phyloP scores from a whole-genome alignment of 2,329 filamentous ascomycete species.

The Exophiala mesophila region DNA sequence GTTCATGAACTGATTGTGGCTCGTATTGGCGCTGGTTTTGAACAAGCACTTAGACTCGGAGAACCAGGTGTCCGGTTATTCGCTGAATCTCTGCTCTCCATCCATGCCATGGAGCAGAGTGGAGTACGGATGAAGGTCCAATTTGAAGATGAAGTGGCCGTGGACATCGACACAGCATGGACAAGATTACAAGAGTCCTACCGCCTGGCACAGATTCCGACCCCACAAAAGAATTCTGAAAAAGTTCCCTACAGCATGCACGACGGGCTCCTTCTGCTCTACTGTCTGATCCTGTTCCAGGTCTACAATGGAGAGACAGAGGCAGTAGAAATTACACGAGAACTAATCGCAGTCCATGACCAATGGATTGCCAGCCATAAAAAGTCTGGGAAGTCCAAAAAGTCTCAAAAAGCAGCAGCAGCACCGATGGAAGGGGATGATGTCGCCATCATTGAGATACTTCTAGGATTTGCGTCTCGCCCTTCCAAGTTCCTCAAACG shows the following conservation, averaged over 20 bases:
- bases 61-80: slow-evolving; percentile 5
- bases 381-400: background rate
- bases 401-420: slow-evolving; percentile 12
- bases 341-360: slow-evolving; percentile 71
- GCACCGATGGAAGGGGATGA: slow-evolving; percentile 25
- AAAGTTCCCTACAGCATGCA: slow-evolving; percentile 27
- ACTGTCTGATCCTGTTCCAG: slow-evolving; percentile 79
- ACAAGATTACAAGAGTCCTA: slow-evolving; percentile 31
- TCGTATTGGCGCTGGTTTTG: slow-evolving; percentile 13
- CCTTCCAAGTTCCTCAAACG: slow-evolving; percentile 80
- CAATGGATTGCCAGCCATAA: slow-evolving; percentile 2
- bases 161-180: slow-evolving; percentile 36
- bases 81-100: slow-evolving; percentile 3
- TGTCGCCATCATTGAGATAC: slow-evolving; percentile 75
- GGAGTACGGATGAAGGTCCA: background rate
- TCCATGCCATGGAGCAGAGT: slow-evolving; percentile 5
- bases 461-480: slow-evolving; percentile 84
- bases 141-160: slow-evolving; percentile 17
- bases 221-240: background rate
- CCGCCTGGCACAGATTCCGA: slow-evolving; percentile 42
- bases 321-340: slow-evolving; percentile 73
- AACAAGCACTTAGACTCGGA: slow-evolving; percentile 18
- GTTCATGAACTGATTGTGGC: slow-evolving; percentile 13
- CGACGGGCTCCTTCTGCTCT: slow-evolving; percentile 71
- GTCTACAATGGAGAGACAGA: slow-evolving; percentile 87